Evolutionary conservation across 2,329 filamentous ascomycete genomes (phyloP).

Genomic region (Fusarium humuli): DNA sequence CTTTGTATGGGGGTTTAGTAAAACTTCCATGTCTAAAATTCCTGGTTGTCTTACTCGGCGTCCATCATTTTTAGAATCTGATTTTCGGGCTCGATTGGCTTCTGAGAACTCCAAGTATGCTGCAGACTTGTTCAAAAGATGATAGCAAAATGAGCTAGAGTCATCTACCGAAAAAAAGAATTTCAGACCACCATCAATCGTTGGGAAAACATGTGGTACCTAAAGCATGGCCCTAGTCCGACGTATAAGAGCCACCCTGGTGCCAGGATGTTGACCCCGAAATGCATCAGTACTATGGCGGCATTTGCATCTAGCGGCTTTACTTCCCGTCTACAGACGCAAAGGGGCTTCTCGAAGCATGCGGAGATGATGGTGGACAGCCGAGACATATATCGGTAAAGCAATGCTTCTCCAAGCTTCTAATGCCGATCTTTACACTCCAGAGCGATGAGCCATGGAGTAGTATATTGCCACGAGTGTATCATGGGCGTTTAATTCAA

Average conservation of each 20-base stretch:
- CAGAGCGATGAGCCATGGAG: conserved; percentile 36
- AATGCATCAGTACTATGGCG: conserved; percentile 43
- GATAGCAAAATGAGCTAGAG: conserved; percentile 29
- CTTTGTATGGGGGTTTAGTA: conserved; percentile 51
- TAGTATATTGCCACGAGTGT: conserved; percentile 37
- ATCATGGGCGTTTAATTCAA: conserved; percentile 26
- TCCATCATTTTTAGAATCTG: conserved; percentile 44
- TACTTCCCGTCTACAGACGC: conserved; percentile 38
- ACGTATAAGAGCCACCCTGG: conserved; percentile 47
- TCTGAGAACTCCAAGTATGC: conserved; percentile 17
- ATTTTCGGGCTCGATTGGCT: conserved; percentile 9
- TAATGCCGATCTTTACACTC: conserved; percentile 44
- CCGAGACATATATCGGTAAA: conserved; percentile 34
- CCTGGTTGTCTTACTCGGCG: conserved; percentile 47
- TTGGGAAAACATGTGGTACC: conserved; percentile 50
- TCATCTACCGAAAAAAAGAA: conserved; percentile 31
- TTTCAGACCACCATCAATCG: conserved; percentile 42
- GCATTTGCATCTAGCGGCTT: conserved; percentile 44
- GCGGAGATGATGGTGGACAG: conserved; percentile 34
- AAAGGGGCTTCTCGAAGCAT: conserved; percentile 35
- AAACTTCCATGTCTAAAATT: conserved; percentile 13
- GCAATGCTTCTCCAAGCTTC: conserved; percentile 29
- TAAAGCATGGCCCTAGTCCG: conserved; percentile 49
- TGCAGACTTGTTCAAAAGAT: conserved; percentile 7
- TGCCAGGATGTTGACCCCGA: conserved; percentile 42